Base-by-base conservation (phyloP, 2,329 filamentous ascomycete genomes). In the Curvularia spicifera region DNA sequence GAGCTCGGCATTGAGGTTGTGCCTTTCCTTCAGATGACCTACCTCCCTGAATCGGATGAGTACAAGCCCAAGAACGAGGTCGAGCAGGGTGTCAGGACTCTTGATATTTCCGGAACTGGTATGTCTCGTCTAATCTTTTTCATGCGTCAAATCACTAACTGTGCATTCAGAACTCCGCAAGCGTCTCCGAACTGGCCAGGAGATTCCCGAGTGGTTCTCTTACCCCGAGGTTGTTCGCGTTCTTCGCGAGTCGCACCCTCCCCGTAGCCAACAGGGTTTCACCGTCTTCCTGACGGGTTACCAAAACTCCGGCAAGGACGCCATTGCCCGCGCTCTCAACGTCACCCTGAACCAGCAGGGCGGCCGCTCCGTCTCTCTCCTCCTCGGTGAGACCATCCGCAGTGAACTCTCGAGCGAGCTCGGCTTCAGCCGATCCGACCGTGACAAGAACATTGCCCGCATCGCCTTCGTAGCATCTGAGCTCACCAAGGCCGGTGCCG, bases 21-120 rank as follows among this genome's bases (percentile, higher is more conserved):
- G 66, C 93, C 95, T 69, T 99, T 99, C 89, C 94, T 98, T 84
- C 93, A 96, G 87, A 97, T 99, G 89, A 98, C 96, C 64, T 99
- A 98, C 82, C 89, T 98, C 59, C 95, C 95, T 69, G 95, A 98
- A 81, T 89, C 87, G 76, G 95, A 99, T 79, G 95, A 98, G 85
- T 99, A 99, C 85, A 88, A 87, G 71, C 95, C 95, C 56, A 87
- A 93, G 79, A 91, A 99, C 81, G 87, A 97, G 82, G 94, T 99
- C 62, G 83, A 89, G 71, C 83, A 88, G 74, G 93, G 91, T 66
- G 85, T 90, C 73, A 91, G 91, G 79, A 98, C 94, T 51, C 77
- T 83, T 43, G 81, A 84, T 64, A 84, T 84, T 61, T 81, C 79
- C 55, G 82, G 82, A 63, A 84, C 82, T 43, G 76, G 76, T 78